Evolutionary conservation across 257 asterid species (phyloP).

Genomic region (Penstemon newberryi): DNA sequence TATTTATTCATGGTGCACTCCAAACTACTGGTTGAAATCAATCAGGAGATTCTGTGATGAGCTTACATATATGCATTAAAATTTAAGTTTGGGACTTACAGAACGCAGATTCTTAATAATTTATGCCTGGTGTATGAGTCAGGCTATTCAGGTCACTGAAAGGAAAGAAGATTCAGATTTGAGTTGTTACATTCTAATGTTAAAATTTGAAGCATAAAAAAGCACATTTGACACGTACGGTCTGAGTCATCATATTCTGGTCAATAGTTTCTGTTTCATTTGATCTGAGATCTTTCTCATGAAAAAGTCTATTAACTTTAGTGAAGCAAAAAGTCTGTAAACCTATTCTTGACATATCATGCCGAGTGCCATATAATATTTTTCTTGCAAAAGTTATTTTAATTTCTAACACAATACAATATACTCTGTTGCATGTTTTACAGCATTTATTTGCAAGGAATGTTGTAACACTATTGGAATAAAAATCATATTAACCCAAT

Average conservation of each 20-base stretch:
- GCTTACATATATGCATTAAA: not conserved
- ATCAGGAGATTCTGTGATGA: not conserved
- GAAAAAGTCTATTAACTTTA: not conserved
- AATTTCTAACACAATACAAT: not conserved
- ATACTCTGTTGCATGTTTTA: not conserved
- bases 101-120: not conserved
- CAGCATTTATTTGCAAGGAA: constrained; percentile 18
- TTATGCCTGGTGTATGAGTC: not conserved
- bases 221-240: constrained; percentile 4
- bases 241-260: constrained; percentile 16
- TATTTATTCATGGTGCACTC: not conserved
- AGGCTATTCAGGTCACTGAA: not conserved
- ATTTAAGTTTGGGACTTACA: not conserved
- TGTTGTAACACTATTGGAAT: constrained; percentile 6
- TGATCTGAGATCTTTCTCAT: constrained; percentile 5
- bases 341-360: too few relatives aligned
- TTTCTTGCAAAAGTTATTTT: constrained; percentile 1
- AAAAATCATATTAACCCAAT: not conserved
- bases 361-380: not conserved
- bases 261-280: constrained; percentile 2
- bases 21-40: not conserved
- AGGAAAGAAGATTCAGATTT: not conserved
- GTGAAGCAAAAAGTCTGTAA: constrained; percentile 1
- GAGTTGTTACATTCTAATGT: not conserved
- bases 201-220: constrained; percentile 22